Conservation (phyloP, 331 rosid species). For the Quercus lobata region DNA sequence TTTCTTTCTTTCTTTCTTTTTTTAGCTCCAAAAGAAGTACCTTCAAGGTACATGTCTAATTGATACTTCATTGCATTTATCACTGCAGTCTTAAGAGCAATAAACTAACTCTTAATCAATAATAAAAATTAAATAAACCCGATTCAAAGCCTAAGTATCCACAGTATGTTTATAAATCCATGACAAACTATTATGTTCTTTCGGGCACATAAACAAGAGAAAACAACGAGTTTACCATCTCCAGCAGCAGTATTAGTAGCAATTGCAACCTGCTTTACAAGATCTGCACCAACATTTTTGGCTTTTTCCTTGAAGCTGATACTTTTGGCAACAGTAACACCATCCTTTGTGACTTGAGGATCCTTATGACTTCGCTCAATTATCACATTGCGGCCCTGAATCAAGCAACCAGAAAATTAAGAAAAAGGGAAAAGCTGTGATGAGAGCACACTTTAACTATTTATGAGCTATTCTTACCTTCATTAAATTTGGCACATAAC, state of each 20-base stretch:
- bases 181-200: neutral
- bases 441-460: neutral
- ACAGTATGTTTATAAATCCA: neutral
- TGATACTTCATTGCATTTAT: neutral
- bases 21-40: neutral
- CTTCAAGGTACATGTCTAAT: neutral
- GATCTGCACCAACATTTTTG: slow-evolving; percentile 81
- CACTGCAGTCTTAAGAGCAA: neutral
- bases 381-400: slow-evolving; percentile 89
- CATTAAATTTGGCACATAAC: neutral
- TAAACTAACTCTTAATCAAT: neutral
- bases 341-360: slow-evolving; percentile 87
- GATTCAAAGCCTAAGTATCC: neutral
- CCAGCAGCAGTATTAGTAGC: slow-evolving; percentile 92
- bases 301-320: slow-evolving; percentile 61
- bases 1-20: neutral
- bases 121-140: neutral
- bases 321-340: slow-evolving; percentile 91
- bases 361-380: slow-evolving; percentile 55
- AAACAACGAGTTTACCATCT: slow-evolving; percentile 45
- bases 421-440: neutral
- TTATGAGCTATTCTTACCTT: neutral
- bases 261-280: slow-evolving; percentile 89
- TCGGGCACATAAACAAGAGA: neutral
- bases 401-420: slow-evolving; percentile 23